phyloP scores from a whole-genome alignment of 2,329 filamentous ascomycete genomes.

The Grosmannia penicillata region DNA sequence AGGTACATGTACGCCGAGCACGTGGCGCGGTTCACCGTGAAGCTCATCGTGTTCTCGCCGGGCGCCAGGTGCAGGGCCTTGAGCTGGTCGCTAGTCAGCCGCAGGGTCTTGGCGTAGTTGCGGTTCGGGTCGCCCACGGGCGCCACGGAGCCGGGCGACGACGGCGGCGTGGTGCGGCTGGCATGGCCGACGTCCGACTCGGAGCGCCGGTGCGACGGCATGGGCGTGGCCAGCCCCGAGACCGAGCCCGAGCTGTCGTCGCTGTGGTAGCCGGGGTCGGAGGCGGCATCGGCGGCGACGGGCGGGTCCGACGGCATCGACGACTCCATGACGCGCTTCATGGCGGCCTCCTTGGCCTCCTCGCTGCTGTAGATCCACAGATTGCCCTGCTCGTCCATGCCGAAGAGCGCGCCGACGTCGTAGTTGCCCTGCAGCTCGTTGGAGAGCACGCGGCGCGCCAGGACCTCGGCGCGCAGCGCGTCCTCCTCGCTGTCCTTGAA shows the following conservation, averaged over 20 bases:
- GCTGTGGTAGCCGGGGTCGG: conserved; percentile 90
- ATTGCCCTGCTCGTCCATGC: conserved; percentile 88
- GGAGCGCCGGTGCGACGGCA: conserved; percentile 38
- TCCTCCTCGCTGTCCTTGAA: conserved; percentile 94
- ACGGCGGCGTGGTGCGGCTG: conserved; percentile 44
- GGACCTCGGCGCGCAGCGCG: conserved; percentile 77
- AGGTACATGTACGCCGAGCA: conserved; percentile 88
- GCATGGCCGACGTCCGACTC: conserved; percentile 48
- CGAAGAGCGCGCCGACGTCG: conserved; percentile 89
- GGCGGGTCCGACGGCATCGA: conserved; percentile 33
- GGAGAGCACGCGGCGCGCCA: conserved; percentile 80
- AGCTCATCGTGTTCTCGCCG: conserved; percentile 88
- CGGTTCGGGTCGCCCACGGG: conserved; percentile 51
- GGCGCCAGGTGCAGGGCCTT: conserved; percentile 69
- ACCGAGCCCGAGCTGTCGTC: conserved; percentile 55
- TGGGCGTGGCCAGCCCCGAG: conserved; percentile 25
- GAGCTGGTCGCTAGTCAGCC: conserved; percentile 87
- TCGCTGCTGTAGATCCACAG: conserved; percentile 99
- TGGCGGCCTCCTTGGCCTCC: conserved; percentile 81
- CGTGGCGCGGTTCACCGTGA: conserved; percentile 88
- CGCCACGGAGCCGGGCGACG: conserved; percentile 50
- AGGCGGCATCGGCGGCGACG: conserved; percentile 62
- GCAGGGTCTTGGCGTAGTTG: conserved; percentile 92
- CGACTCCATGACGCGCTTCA: conserved; percentile 45
- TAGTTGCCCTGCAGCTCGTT: conserved; percentile 92